phyloP scores from a whole-genome alignment of 768 basidiomycete genomes.

The Boletus rubropictus region DNA sequence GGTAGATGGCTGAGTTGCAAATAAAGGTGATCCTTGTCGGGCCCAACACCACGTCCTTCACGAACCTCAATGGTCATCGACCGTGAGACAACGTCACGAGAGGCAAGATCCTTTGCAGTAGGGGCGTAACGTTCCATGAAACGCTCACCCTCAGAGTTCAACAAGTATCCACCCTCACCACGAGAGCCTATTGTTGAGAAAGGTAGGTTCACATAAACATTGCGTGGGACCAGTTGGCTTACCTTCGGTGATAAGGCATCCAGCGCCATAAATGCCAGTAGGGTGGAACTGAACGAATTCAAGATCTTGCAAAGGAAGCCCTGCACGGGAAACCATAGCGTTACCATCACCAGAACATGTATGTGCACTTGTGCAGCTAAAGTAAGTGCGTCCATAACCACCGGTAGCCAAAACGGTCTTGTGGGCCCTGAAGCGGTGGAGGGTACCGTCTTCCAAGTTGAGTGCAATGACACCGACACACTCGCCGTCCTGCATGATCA shows the following conservation, averaged over 20 bases:
- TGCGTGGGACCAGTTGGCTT: constrained; percentile 11
- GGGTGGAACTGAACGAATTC: constrained; percentile 99
- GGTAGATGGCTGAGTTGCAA: constrained; percentile 97
- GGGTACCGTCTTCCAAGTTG: constrained; percentile 99
- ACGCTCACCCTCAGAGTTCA: constrained; percentile 98
- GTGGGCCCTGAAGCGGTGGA: constrained; percentile 97
- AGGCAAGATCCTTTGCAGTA: constrained; percentile 98
- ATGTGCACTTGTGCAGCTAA: constrained; percentile 97
- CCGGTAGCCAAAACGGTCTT: constrained; percentile 98
- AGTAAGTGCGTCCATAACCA: constrained; percentile 97
- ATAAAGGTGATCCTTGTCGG: constrained; percentile 96
- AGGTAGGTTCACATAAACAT: neutral
- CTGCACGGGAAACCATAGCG: constrained; percentile 96
- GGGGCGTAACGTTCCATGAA: constrained; percentile 99
- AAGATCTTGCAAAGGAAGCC: constrained; percentile 91
- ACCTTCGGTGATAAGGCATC: constrained; percentile 99
- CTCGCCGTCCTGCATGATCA: constrained; percentile 98
- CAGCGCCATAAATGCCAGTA: constrained; percentile 98
- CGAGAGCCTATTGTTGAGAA: constrained; percentile 66
- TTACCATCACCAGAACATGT: constrained; percentile 99
- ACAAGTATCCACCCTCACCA: constrained; percentile 96
- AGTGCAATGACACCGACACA: constrained; percentile 99
- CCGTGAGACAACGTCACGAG: constrained; percentile 98
- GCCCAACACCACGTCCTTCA: constrained; percentile 97
- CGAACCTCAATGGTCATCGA: constrained; percentile 99